Evolutionary conservation across 2,329 filamentous ascomycete genomes (phyloP).

Genomic region (Apiospora sp.): DNA sequence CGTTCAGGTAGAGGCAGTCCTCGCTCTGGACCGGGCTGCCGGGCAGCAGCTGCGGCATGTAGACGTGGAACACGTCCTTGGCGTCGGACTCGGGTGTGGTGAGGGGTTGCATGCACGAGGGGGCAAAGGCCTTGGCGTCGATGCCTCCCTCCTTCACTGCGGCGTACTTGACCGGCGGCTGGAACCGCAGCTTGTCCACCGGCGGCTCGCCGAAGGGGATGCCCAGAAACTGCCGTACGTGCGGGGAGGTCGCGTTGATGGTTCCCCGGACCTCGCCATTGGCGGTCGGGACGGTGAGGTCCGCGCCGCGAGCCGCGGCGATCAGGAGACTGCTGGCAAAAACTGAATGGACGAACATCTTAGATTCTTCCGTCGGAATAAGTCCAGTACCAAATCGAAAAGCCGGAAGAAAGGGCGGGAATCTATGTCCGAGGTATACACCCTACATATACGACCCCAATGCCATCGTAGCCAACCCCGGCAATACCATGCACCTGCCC

Average conservation of each 20-base stretch:
- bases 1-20: slow-evolving; percentile 45
- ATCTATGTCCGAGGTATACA: background rate
- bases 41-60: slow-evolving; percentile 24
- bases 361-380: background rate
- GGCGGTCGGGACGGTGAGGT: slow-evolving; percentile 35
- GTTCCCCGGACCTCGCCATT: slow-evolving; percentile 37
- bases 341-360: background rate
- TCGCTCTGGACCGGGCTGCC: slow-evolving; percentile 34
- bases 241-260: slow-evolving; percentile 32
- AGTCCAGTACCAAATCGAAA: background rate
- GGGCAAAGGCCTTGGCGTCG: slow-evolving; percentile 37
- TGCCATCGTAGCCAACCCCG: background rate
- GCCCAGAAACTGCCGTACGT: slow-evolving; percentile 42
- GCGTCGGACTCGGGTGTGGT: slow-evolving; percentile 31
- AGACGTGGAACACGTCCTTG: slow-evolving; percentile 34
- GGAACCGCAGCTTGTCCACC: slow-evolving; percentile 56
- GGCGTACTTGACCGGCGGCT: slow-evolving; percentile 42
- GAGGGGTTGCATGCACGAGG: slow-evolving; percentile 43
- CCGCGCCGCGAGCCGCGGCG: slow-evolving; percentile 11
- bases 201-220: slow-evolving; percentile 67
- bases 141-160: slow-evolving; percentile 33
- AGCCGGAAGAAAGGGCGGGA: background rate
- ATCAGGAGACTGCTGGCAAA: background rate
- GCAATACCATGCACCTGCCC: background rate
- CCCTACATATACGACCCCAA: background rate